phyloP scores from a whole-genome alignment of 176 grass and related monocot species.

The Microstegium vimineum region DNA sequence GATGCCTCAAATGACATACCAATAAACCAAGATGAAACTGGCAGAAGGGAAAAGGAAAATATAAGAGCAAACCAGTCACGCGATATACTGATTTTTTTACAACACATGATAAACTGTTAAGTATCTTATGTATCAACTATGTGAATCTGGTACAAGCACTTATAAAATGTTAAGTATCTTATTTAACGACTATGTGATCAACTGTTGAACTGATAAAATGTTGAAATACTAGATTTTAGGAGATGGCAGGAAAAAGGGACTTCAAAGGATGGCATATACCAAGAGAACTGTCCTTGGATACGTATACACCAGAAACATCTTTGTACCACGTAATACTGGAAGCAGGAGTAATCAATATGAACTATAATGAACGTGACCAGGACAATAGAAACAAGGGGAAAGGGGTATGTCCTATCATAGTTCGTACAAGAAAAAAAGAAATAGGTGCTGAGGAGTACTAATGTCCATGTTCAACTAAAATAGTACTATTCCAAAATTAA shows the following conservation, averaged over 20 bases:
- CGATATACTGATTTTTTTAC: not conserved
- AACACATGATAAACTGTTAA: slow-evolving; percentile 15
- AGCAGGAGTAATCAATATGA: not conserved
- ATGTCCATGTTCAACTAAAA: not conserved
- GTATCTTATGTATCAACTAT: not conserved
- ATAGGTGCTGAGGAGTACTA: not conserved
- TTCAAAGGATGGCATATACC: not conserved
- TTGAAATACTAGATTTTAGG: not conserved
- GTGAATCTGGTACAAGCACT: slow-evolving; percentile 3
- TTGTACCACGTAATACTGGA: not conserved
- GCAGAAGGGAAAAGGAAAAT: not conserved
- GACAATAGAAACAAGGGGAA: not conserved
- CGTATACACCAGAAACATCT: not conserved
- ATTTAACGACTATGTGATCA: not conserved
- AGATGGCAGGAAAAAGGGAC: not conserved
- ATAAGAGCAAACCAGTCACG: not conserved
- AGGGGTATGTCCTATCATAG: not conserved
- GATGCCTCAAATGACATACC: not conserved
- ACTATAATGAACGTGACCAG: not conserved
- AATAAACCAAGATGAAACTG: slow-evolving; percentile 11
- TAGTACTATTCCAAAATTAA: not conserved
- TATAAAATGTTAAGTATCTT: slow-evolving; percentile 16
- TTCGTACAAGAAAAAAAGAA: not conserved
- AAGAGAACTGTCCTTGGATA: not conserved
- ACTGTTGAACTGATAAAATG: slow-evolving; percentile 19